Base-by-base conservation (phyloP, 306 rosid genomes). In the Castanea mollissima region DNA sequence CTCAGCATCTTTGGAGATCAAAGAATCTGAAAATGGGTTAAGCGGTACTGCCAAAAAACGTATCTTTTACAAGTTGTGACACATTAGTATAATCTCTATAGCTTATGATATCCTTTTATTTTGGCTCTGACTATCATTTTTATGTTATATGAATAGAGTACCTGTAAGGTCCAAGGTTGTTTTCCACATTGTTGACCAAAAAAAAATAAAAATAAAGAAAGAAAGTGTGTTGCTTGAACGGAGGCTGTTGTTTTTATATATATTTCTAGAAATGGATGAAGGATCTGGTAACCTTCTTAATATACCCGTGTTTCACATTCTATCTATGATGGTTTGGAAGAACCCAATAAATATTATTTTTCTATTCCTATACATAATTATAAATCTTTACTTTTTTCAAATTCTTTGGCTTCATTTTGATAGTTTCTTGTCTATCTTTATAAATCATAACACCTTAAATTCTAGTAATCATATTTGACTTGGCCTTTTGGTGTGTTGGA, bases 1-100 rank as follows among this genome's bases (percentile, higher is more conserved):
- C 31, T 86, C 98, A 4, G 96, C 97, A 20, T 94, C 98, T 75
- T 84, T 94, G 86, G 93, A 92, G 87, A 90, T 94, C 80, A 58
- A 83, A 55, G 97, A 94, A 57, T 84, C 89, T 79, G 97, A 85
- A 86, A 91, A 77, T 60, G 89, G 89, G 75, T 34, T 7, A 71
- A 71, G 58, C 49, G 93, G 91, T 86, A 86, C 55, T 44, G 58
- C 16, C 38, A 21, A 13, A 18, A 18, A 10, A 52, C 34, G 12
- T 25, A 68, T 12, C 10, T 75, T 72, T 63, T 73, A 20, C 34
- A 16, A 55, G 20, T 63, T 72, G 32, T n/a, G 49, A 27, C 68
- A 41, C 55, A 1, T 68, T 27, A 69, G 9, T 69, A 46, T 60
- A 73, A 74, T 41, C 71, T 35, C 41, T n/a, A 15, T 15, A 2